Evolutionary conservation across 208 protist species (phyloP), one percentile per base, ranked within the genome.

Genomic region (Leishmania aethiopica): DNA sequence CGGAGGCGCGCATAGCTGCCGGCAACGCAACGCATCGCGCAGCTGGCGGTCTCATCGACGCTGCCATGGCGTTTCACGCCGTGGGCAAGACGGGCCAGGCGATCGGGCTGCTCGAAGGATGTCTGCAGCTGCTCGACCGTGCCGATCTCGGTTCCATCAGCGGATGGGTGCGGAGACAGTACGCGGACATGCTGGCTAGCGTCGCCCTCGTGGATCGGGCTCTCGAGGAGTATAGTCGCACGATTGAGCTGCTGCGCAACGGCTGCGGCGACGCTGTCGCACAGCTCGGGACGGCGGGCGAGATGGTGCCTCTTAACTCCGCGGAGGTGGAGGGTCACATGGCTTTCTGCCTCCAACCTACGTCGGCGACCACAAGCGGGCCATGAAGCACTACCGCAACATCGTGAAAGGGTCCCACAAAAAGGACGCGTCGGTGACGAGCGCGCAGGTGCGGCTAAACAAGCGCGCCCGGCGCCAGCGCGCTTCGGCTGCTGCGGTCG

Each of bases 311-410:
- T n/a, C 53, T 96, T 37, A 83, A 75, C 37, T n/a, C 77, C 13
- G 80, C 85, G 57, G 91, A 93, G 71, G 90, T 95, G n/a, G 90
- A 97, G 73, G 86, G 82, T 2, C 88, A 91, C 75, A 75, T 95
- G 60, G 94, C 91, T 13, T 85, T 94, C 79, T 96, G 92, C 72
- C 87, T 94, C 72, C 92, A 95, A 84, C 79, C 13, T 86, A 92
- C 82, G 94, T 97, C 28, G 88, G 92, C 40, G 94, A 96, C 62
- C 91, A 93, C 80, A 71, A 76, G 45, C 90, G 93, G 11, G 93
- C 93, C 17, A 87, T 91, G 77, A 69, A 82, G 71, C 90, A 95
- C 83, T 96, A 92, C 86, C 86, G 86, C 32, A 80, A 82, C 60
- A 89, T 87, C 4, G 59, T 95, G 67, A 57, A 85, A 51, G 47